phyloP scores from a whole-genome alignment of 495 filamentous ascomycete species.

The Thermothielavioides terrestris region DNA sequence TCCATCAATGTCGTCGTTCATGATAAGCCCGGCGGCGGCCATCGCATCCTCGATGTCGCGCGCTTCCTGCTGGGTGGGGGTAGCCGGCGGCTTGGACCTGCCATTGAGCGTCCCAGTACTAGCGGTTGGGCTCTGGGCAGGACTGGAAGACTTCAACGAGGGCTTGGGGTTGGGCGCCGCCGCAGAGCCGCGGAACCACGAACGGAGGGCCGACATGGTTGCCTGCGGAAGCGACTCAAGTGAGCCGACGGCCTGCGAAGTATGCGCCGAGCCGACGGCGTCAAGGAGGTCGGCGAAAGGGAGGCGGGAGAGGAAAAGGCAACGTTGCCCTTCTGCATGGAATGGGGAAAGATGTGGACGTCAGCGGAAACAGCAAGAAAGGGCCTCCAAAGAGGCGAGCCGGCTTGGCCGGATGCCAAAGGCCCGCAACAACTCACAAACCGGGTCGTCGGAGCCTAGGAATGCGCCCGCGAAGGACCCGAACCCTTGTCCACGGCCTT shows the following conservation, averaged over 20 bases:
- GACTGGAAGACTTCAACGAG: constrained; percentile 11
- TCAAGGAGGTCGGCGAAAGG: constrained; percentile 2
- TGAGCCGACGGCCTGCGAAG: no score
- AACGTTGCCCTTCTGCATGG: no score
- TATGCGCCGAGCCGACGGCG: no score
- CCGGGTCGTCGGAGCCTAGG: not conserved
- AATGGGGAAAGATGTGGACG: no score
- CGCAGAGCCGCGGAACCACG: constrained; percentile 24
- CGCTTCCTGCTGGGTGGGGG: constrained; percentile 19
- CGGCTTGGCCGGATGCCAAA: not conserved
- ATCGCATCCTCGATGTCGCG: constrained; percentile 43
- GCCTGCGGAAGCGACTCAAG: no score
- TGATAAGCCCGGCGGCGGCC: constrained; percentile 50
- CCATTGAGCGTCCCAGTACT: constrained; percentile 16
- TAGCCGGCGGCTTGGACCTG: constrained; percentile 20
- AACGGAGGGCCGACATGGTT: constrained; percentile 24
- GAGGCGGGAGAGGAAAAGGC: not conserved
- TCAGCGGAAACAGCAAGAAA: not conserved
- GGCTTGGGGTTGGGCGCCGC: constrained; percentile 17
- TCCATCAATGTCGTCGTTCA: constrained; percentile 87
- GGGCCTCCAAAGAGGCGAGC: not conserved
- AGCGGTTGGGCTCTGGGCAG: constrained; percentile 17
- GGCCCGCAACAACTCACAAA: not conserved
- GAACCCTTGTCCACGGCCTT: not conserved
- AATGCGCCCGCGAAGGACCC: not conserved